Conservation (phyloP, 1,284 basidiomycete species). For the Schizopora paradoxa region DNA sequence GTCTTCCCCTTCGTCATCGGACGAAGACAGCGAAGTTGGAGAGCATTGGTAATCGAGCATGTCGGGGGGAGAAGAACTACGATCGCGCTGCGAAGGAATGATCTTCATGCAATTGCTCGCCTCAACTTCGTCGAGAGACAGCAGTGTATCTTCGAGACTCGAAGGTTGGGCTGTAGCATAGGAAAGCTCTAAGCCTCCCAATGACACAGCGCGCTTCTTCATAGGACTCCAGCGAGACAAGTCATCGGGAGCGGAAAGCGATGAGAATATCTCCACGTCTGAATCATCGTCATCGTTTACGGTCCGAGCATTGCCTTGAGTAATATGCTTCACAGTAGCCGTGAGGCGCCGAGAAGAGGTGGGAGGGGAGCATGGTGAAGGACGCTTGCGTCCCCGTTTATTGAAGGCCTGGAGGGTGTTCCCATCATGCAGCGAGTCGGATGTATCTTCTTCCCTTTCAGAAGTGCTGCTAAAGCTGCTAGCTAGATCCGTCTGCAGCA, state of each 20-base stretch:
- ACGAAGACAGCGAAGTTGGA: no score
- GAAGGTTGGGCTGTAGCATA: no score
- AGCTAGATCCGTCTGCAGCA: no score
- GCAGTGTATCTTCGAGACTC: no score
- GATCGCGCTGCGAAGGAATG: no score
- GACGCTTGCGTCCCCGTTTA: conserved; percentile 15
- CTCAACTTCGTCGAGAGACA: no score
- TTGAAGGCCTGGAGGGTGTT: conserved; percentile 1
- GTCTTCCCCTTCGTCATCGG: conserved; percentile 12
- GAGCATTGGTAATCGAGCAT: no score
- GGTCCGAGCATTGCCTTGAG: conserved; percentile 12
- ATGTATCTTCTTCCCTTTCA: neutral
- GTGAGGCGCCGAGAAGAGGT: conserved; percentile 18
- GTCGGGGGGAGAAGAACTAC: no score
- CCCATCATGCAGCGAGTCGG: neutral
- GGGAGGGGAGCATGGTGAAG: conserved; percentile 20
- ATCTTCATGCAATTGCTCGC: no score
- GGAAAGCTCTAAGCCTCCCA: no score
- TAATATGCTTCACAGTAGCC: conserved; percentile 17
- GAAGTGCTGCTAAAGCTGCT: neutral
- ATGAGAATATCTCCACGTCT: conserved; percentile 51
- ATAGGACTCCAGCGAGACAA: conserved; percentile 23
- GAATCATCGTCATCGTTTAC: conserved; percentile 43
- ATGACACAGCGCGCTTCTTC: conserved; percentile 40
- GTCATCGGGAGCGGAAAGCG: conserved; percentile 26